A percentile compares a stretch with the other conserved stretches of the same genome.
Conservation (phyloP, 176 grass and related monocot genomes). For the Triticum aestivum region IWGSC_CS_RefSeq_v2.1 NC_057807.1:20901956-20902455, state of each 20-base stretch:
- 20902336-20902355: neutral
- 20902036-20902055: too few relatives aligned
- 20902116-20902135: neutral
- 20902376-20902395: neutral
- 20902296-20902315: neutral
- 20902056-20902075: too few relatives aligned
- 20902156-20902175: neutral
- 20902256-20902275: neutral
- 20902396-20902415: too few relatives aligned
- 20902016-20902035: too few relatives aligned
- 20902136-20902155: neutral
- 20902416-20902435: too few relatives aligned
- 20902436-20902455: too few relatives aligned
- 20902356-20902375: neutral
- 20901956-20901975: too few relatives aligned
- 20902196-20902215: slow-evolving; percentile 13
- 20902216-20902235: neutral
- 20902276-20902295: slow-evolving; percentile 17
- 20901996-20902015: too few relatives aligned
- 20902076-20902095: too few relatives aligned
- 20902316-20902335: neutral
- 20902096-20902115: too few relatives aligned
- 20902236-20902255: neutral
- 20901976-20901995: too few relatives aligned
- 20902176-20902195: slow-evolving; percentile 1